These are phyloP conservation scores for Aspergillus hortae DNA, from an alignment of 2,329 filamentous ascomycete genomes.

Conservation along the genomic window DNA sequence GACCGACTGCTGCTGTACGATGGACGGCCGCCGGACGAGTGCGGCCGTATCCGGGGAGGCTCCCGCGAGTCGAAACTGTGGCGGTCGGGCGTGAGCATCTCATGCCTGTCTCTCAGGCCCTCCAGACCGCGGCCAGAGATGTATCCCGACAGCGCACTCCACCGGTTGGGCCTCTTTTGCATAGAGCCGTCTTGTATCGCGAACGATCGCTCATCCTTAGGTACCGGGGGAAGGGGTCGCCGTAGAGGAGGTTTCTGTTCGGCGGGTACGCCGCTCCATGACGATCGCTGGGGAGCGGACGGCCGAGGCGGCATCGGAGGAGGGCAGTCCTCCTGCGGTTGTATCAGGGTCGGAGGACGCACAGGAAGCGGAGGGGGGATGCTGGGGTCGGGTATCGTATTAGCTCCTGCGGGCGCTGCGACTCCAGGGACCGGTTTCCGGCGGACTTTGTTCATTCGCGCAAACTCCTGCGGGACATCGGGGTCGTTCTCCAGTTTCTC, in stretches of 20 bases:
- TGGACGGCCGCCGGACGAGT: conserved; percentile 16
- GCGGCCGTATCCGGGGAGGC: conserved; percentile 22
- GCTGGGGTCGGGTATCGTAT: conserved; percentile 1
- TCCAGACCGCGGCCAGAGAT: conserved; percentile 17
- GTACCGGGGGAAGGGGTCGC: conserved; percentile 28
- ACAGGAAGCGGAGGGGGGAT: conserved; percentile 14
- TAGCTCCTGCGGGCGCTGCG: conserved; percentile 5
- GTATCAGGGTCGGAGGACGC: conserved; percentile 17
- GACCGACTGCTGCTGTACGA: conserved; percentile 16
- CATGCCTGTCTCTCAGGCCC: conserved; percentile 22
- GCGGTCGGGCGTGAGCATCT: conserved; percentile 20
- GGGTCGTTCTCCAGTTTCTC: conserved; percentile 17
- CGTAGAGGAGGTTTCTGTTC: conserved; percentile 8
- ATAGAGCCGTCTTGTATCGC: conserved; percentile 7
- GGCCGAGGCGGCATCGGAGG: conserved; percentile 14
- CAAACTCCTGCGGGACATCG: conserved; percentile 24
- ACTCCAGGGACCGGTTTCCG: conserved; percentile 35
- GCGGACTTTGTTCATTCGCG: conserved; percentile 35
- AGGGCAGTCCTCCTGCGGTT: conserved; percentile 3
- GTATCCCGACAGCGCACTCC: conserved; percentile 28
- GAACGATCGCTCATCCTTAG: conserved; percentile 19
- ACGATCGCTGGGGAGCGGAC: not conserved
- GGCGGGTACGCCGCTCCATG: not conserved
- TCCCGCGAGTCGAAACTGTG: conserved; percentile 29
- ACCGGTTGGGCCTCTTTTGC: conserved; percentile 21